Conservation (phyloP, 352 stramenopile genomes). For the Pythium brassicae region DNA sequence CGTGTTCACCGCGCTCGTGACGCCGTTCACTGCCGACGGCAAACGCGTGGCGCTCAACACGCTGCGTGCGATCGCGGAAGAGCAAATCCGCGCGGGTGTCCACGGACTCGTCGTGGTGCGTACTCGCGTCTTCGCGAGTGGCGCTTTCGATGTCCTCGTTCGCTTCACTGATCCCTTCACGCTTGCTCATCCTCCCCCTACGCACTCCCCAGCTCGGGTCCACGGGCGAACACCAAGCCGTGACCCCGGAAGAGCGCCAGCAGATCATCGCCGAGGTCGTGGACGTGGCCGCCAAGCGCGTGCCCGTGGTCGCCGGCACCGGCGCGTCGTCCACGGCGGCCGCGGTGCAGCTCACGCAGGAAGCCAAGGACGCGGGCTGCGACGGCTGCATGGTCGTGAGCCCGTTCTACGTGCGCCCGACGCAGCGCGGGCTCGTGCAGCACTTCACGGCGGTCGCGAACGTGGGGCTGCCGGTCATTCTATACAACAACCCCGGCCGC, state of each 20-base stretch:
- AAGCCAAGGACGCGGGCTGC: slow-evolving; percentile 89
- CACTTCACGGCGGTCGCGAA: slow-evolving; percentile 91
- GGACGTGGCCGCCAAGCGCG: slow-evolving; percentile 62
- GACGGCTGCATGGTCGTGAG: slow-evolving; percentile 95
- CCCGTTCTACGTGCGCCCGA: slow-evolving; percentile 99
- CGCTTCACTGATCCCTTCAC: neutral
- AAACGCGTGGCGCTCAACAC: slow-evolving; percentile 90
- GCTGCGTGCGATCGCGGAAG: slow-evolving; percentile 88
- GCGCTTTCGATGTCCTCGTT: neutral
- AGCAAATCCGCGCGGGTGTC: slow-evolving; percentile 92
- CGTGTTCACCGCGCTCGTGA: slow-evolving; percentile 93
- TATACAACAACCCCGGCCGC: slow-evolving; percentile 98
- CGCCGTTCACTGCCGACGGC: slow-evolving; percentile 92
- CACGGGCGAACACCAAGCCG: slow-evolving; percentile 94
- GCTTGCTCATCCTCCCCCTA: neutral
- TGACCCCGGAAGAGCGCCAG: slow-evolving; percentile 94
- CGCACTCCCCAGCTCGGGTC: slow-evolving; percentile 84
- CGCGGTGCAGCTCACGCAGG: slow-evolving; percentile 76
- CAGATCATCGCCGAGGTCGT: slow-evolving; percentile 90
- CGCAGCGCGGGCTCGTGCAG: slow-evolving; percentile 92
- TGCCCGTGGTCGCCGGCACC: slow-evolving; percentile 95
- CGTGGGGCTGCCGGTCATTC: slow-evolving; percentile 90
- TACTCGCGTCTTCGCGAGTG: too few relatives aligned
- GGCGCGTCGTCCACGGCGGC: slow-evolving; percentile 92
- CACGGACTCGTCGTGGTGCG: slow-evolving; percentile 93